Evolutionary conservation across 176 grass and related monocot genomes (phyloP), one percentile per base, ranked within the genome.

Genomic region (Miscanthus lutarioriparius): DNA sequence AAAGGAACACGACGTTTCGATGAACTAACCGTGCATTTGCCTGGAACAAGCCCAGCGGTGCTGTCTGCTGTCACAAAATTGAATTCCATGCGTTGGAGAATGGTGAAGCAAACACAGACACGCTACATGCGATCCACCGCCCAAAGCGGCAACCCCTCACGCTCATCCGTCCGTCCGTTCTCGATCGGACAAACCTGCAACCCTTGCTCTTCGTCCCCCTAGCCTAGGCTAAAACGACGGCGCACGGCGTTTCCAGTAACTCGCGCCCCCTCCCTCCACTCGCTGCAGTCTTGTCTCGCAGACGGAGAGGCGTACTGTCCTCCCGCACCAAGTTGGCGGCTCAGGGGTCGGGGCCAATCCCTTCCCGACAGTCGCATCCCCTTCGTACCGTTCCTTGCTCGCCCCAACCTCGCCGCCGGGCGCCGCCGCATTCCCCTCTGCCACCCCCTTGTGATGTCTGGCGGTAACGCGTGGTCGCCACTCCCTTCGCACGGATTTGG

Each of bases 401-500:
- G 36, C 26, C 36, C 25, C 63, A 36, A 10, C 73, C 0, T 22
- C 22, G 80, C 67, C 67, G 66, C 59, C 15, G 44, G 72, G 12
- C 22, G 80, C 51, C 51, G 66, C 43, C 15, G 44, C 82, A 19
- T 76, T 23, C 19, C 6, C 32, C 7, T 37, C 15, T 23, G 22
- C 1, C 49, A 39, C 27, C 10, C 33, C 26, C 62, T 14, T 2
- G 10, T 51, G 40, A 74, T 54, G 33, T 70, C 74, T 38, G n/a
- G 75, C 6, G 75, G 65, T 11, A 71, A 53, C 65, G 65, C 65
- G 75, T 71, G 75, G 45, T 56, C 73, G 63, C 37, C 63, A 2
- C 73, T 41, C 13, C 2, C 83, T 35, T 48, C 76, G 53, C 40
- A 27, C 14, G 84, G 84, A 51, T 86, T 86, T 13, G 84, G 67